Evolutionary conservation across 2,329 filamentous ascomycete genomes (phyloP).

Genomic region (Ophiosphaerella korrae): DNA sequence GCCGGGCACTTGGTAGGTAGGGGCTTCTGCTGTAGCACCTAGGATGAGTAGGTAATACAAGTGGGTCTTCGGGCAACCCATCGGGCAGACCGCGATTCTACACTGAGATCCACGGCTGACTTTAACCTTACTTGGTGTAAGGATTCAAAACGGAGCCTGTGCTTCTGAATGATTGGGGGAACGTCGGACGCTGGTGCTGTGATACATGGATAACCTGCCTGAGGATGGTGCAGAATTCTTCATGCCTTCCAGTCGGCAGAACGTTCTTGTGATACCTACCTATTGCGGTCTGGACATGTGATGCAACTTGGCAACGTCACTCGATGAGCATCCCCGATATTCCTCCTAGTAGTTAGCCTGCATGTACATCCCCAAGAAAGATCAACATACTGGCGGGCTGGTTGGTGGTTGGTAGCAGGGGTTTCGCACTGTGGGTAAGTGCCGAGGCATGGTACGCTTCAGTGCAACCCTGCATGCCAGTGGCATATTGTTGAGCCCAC

Average conservation of each 20-base stretch:
- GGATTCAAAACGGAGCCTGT: not conserved
- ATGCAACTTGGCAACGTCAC: constrained; percentile 3
- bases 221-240: not conserved
- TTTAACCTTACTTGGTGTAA: not conserved
- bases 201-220: not conserved
- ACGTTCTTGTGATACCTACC: no score
- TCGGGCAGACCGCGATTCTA: not conserved
- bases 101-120: not conserved
- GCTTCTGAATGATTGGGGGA: no score
- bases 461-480: not conserved
- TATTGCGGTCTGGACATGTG: not conserved
- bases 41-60: not conserved
- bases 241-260: not conserved
- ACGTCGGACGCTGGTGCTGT: no score
- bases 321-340: not conserved
- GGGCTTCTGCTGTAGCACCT: not conserved
- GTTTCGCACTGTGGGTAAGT: not conserved
- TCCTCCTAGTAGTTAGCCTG: not conserved
- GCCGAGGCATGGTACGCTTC: constrained; percentile 10
- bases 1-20: constrained; percentile 1
- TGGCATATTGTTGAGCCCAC: no score
- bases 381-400: not conserved
- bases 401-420: not conserved
- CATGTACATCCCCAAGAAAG: not conserved
- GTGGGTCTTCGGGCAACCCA: not conserved